Evolutionary conservation across 345 rosid species (phyloP).

Genomic region (Triadica sebifera): DNA sequence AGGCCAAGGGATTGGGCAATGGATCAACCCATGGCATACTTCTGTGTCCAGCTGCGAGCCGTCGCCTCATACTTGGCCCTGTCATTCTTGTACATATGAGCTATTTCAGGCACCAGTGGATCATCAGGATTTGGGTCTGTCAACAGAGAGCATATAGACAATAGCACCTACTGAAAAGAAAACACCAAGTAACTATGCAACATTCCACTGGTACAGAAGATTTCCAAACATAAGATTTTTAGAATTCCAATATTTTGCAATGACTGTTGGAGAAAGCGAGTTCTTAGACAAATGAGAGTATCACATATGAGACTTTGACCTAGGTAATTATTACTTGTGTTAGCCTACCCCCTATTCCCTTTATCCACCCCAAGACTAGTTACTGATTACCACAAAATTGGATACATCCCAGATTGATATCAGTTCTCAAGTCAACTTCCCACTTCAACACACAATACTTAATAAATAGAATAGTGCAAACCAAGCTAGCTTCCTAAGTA

Average conservation of each 20-base stretch:
- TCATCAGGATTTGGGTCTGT: conserved; percentile 26
- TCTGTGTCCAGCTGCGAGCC: conserved; percentile 30
- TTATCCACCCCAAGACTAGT: background rate
- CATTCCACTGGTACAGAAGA: background rate
- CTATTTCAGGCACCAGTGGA: conserved; percentile 28
- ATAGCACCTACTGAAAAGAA: conserved; percentile 16
- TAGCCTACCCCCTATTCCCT: background rate
- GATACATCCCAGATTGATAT: background rate
- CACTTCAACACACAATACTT: background rate
- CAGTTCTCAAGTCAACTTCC: background rate
- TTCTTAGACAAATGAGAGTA: background rate
- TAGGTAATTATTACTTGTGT: background rate
- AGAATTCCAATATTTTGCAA: no score
- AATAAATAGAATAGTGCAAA: background rate
- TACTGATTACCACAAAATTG: background rate
- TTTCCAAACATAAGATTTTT: no score
- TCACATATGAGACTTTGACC: background rate
- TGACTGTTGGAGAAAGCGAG: no score
- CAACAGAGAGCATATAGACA: conserved; percentile 23
- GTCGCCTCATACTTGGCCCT: conserved; percentile 25
- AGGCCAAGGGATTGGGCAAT: no score
- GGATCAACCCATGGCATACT: conserved; percentile 26
- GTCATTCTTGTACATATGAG: conserved; percentile 27
- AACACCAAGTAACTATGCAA: background rate
- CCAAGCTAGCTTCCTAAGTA: background rate